Evolutionary conservation across 148 eudicot genomes (phyloP).

Genomic region (Cornus controversa): DNA sequence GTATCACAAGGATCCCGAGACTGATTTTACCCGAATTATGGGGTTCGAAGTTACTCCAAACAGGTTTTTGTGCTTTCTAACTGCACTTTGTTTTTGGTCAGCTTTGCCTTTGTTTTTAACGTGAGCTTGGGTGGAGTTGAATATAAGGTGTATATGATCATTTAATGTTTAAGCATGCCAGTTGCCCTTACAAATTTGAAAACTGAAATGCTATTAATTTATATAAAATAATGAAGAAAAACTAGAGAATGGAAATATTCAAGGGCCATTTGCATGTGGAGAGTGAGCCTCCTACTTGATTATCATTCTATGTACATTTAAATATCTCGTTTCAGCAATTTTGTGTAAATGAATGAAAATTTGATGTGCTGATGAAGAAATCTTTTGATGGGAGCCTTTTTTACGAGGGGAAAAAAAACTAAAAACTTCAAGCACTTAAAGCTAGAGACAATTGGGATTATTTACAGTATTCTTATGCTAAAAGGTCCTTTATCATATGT

Average conservation of each 20-base stretch:
- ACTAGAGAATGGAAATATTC: not conserved
- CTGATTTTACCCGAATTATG: slow-evolving; percentile 12
- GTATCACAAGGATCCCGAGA: slow-evolving; percentile 13
- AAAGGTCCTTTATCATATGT: too few species aligned
- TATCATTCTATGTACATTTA: not conserved
- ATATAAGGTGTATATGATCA: too few species aligned
- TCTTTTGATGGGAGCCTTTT: too few species aligned
- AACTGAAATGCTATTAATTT: not conserved
- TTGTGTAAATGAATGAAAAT: too few species aligned
- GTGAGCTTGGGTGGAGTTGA: not conserved
- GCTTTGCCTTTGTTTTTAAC: not conserved
- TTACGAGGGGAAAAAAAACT: too few species aligned
- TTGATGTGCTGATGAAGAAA: too few species aligned
- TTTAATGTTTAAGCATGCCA: not conserved
- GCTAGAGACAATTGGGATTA: too few species aligned
- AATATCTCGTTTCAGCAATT: not conserved
- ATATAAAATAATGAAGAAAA: not conserved
- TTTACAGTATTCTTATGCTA: too few species aligned
- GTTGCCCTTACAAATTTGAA: not conserved
- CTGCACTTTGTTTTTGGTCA: not conserved
- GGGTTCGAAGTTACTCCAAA: slow-evolving; percentile 13
- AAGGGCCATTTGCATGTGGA: not conserved
- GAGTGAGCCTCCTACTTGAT: not conserved
- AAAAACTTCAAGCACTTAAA: too few species aligned
- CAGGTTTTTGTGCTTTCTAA: not conserved